phyloP scores from a whole-genome alignment of 2,329 filamentous ascomycete genomes.

The Ophiostoma australiae region DNA sequence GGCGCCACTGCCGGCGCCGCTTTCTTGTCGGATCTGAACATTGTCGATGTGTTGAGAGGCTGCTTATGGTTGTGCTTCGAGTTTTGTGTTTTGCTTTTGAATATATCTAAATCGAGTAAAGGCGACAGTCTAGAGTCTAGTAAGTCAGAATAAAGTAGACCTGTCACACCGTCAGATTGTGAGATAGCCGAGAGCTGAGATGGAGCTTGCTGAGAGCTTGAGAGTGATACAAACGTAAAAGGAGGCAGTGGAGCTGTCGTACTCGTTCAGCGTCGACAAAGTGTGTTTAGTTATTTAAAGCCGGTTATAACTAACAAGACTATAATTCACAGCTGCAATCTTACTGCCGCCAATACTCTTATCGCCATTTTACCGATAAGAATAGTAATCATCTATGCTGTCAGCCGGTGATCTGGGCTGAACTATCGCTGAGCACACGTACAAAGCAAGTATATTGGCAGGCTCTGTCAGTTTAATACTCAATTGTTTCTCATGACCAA shows the following conservation, averaged over 20 bases:
- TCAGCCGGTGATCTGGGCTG: too few species aligned
- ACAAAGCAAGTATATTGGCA: too few species aligned
- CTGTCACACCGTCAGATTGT: neutral
- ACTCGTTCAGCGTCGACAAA: neutral
- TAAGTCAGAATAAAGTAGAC: neutral
- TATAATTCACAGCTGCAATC: neutral
- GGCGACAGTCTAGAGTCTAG: neutral
- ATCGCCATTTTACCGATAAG: neutral
- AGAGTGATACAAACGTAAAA: neutral
- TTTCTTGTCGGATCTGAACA: constrained; percentile 10
- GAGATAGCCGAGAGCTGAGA: neutral
- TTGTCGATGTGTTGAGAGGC: neutral
- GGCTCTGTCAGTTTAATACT: too few species aligned
- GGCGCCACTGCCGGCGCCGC: constrained; percentile 18
- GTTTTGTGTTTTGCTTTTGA: neutral
- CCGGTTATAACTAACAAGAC: neutral
- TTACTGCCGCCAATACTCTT: neutral
- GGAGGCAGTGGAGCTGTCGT: constrained; percentile 15
- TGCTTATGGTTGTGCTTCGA: neutral
- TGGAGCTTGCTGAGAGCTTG: neutral
- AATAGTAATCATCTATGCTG: neutral
- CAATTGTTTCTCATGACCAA: too few species aligned
- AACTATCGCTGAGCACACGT: too few species aligned
- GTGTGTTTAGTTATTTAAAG: neutral
- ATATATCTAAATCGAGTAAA: neutral